Percentiles rank a stretch among this genome's conserved stretches.
phyloP scores from a whole-genome alignment of 2,329 filamentous ascomycete genomes.

The Periconia sp. region DNA sequence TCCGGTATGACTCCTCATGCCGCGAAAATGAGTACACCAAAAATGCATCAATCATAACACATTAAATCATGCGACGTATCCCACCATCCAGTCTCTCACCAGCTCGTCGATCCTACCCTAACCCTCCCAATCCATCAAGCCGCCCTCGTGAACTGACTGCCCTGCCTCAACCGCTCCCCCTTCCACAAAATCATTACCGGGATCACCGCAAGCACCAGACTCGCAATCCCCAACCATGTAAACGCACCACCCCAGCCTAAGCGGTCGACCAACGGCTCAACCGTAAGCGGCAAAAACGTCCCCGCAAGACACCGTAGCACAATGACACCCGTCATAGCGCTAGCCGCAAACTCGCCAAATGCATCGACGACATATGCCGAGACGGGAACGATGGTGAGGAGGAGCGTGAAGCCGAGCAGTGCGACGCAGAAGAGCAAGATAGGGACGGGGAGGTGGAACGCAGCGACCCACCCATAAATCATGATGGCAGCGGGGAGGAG shows the following conservation, averaged over 20 bases:
- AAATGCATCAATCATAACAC: too few species aligned
- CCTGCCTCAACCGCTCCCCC: slow-evolving; percentile 52
- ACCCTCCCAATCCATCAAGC: too few species aligned
- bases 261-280: slow-evolving; percentile 50
- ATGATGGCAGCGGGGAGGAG: slow-evolving; percentile 50
- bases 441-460: slow-evolving; percentile 47
- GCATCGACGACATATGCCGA: slow-evolving; percentile 61
- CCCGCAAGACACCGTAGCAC: slow-evolving; percentile 58
- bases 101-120: too few species aligned
- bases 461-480: slow-evolving; percentile 56
- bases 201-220: slow-evolving; percentile 52
- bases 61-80: too few species aligned
- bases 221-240: slow-evolving; percentile 47
- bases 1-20: too few species aligned
- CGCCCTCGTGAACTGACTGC: too few species aligned
- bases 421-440: slow-evolving; percentile 49
- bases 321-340: slow-evolving; percentile 60
- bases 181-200: slow-evolving; percentile 55
- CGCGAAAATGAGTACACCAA: too few species aligned
- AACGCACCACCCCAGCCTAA: slow-evolving; percentile 59
- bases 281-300: slow-evolving; percentile 58
- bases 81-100: too few species aligned
- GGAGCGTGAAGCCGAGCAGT: slow-evolving; percentile 50
- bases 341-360: slow-evolving; percentile 58
- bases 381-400: slow-evolving; percentile 54